phyloP scores from a whole-genome alignment of 345 rosid genomes.

The Litchi chinensis region DNA sequence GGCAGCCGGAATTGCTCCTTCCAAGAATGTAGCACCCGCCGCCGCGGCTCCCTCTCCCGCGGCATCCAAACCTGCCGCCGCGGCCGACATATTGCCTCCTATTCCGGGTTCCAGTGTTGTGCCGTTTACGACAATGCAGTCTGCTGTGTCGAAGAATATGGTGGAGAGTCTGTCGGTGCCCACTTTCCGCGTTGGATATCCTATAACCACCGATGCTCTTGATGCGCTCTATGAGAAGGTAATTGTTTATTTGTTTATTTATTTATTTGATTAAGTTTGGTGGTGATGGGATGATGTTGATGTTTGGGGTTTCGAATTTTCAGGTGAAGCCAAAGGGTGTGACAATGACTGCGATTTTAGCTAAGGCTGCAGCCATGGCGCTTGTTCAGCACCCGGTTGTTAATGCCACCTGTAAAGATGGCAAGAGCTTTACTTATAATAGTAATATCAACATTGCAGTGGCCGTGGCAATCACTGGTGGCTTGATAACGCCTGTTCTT shows the following conservation, averaged over 20 bases:
- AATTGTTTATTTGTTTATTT: neutral
- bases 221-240: constrained; percentile 90
- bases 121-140: constrained; percentile 89
- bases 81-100: constrained; percentile 33
- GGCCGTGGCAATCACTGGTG: constrained; percentile 93
- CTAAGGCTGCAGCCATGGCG: constrained; percentile 96
- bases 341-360: constrained; percentile 90
- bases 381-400: constrained; percentile 92
- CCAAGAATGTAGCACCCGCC: constrained; percentile 38
- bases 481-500: constrained; percentile 95
- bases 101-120: constrained; percentile 74
- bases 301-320: constrained; percentile 9
- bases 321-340: constrained; percentile 97
- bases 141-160: constrained; percentile 89
- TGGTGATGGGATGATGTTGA: neutral
- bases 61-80: constrained; percentile 38
- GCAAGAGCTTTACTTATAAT: constrained; percentile 78
- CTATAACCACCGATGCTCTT: constrained; percentile 75
- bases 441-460: constrained; percentile 80
- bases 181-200: constrained; percentile 91
- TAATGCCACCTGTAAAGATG: constrained; percentile 85
- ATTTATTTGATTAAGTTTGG: neutral
- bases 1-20: constrained; percentile 70
- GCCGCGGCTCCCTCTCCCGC: constrained; percentile 35
- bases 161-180: constrained; percentile 84